These are phyloP conservation scores for Fusarium luffae DNA, from an alignment of 2,329 filamentous ascomycete species.

Conservation along the genomic window DNA sequence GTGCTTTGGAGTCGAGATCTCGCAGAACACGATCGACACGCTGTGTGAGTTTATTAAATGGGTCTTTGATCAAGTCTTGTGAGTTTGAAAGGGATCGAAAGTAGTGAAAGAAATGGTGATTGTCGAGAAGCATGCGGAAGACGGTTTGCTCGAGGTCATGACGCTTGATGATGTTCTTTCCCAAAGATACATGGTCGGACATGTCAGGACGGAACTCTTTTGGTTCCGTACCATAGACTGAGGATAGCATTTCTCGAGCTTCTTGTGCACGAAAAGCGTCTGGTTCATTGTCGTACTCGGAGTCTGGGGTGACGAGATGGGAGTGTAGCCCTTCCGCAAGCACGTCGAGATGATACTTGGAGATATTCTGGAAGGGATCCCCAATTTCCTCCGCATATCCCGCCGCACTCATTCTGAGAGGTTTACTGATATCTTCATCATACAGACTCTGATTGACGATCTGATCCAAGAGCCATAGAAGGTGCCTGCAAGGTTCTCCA, in stretches of 20 bases:
- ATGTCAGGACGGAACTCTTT: slow-evolving; percentile 62
- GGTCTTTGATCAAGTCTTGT: slow-evolving; percentile 57
- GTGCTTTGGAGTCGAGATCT: slow-evolving; percentile 51
- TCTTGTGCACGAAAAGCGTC: slow-evolving; percentile 58
- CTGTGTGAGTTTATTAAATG: slow-evolving; percentile 61
- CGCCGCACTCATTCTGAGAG: slow-evolving; percentile 56
- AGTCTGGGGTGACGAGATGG: slow-evolving; percentile 51
- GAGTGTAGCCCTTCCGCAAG: slow-evolving; percentile 65
- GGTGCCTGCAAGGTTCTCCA: slow-evolving; percentile 59
- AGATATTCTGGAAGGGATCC: slow-evolving; percentile 61
- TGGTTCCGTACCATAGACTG: slow-evolving; percentile 53
- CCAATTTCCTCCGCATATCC: slow-evolving; percentile 61
- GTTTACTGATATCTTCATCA: slow-evolving; percentile 50
- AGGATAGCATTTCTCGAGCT: slow-evolving; percentile 63
- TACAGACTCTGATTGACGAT: slow-evolving; percentile 61
- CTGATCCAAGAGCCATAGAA: slow-evolving; percentile 66
- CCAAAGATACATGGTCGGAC: slow-evolving; percentile 48
- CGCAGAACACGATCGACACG: slow-evolving; percentile 60
- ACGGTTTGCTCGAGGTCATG: slow-evolving; percentile 63
- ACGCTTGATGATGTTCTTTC: slow-evolving; percentile 54
- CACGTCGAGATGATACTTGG: slow-evolving; percentile 63
- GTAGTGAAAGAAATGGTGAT: slow-evolving; percentile 66
- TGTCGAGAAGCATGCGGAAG: slow-evolving; percentile 64
- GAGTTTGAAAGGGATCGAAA: slow-evolving; percentile 60
- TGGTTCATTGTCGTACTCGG: slow-evolving; percentile 46